A percentile compares a stretch with the other conserved stretches of the same genome.
These are phyloP conservation scores for Populus ilicifolia DNA, from an alignment of 345 rosid genomes.

Conservation along the genomic window DNA sequence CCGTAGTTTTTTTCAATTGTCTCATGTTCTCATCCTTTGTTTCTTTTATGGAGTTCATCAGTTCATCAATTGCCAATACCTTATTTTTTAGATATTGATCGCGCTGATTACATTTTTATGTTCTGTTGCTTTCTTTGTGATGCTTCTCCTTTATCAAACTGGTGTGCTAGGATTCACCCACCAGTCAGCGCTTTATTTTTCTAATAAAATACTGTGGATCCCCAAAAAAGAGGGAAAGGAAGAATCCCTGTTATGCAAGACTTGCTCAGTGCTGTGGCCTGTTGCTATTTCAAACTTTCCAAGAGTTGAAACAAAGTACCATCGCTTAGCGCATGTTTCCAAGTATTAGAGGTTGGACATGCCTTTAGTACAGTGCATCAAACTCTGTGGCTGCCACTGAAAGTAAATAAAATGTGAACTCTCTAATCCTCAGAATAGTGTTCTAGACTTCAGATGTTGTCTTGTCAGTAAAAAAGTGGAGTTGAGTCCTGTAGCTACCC, in stretches of 20 bases:
- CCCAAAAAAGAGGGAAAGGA: neutral
- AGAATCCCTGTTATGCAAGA: neutral
- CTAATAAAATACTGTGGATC: neutral
- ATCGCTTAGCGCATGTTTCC: neutral
- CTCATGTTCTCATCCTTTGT: neutral
- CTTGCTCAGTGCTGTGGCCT: neutral
- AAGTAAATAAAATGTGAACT: neutral
- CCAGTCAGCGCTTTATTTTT: neutral
- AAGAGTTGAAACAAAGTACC: neutral
- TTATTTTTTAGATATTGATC: neutral
- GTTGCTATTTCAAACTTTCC: neutral
- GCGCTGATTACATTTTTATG: neutral
- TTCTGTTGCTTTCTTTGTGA: neutral
- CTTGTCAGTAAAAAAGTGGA: neutral
- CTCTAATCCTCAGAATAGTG: neutral
- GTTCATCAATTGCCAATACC: neutral
- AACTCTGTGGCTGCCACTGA: neutral
- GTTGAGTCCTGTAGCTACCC: neutral
- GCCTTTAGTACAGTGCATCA: neutral
- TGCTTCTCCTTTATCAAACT: neutral
- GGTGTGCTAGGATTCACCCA: neutral
- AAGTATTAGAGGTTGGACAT: neutral
- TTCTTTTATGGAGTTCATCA: neutral
- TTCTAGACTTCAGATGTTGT: neutral
- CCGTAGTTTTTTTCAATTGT: neutral